Evolutionary conservation across 2,329 filamentous ascomycete species (phyloP).

Genomic region (Xylariaceae sp.): DNA sequence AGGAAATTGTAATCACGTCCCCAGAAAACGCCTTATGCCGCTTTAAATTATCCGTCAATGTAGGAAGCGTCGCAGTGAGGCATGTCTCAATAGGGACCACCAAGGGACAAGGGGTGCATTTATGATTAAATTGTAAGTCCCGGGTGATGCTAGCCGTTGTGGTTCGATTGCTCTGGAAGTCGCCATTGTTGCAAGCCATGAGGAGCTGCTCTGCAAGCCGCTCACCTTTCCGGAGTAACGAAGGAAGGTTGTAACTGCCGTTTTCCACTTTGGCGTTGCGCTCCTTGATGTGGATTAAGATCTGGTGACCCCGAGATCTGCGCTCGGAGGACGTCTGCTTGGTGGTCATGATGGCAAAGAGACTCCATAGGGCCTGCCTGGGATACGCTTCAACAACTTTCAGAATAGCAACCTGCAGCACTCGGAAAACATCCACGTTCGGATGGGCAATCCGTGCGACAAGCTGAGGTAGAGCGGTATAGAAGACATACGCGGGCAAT

Average conservation of each 20-base stretch:
- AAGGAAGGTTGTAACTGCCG: constrained; percentile 57
- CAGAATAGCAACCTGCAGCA: constrained; percentile 73
- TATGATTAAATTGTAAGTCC: constrained; percentile 80
- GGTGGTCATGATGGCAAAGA: constrained; percentile 82
- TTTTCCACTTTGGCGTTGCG: constrained; percentile 50
- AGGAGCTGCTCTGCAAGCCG: constrained; percentile 79
- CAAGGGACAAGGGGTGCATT: constrained; percentile 73
- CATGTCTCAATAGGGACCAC: constrained; percentile 87
- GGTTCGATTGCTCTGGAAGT: constrained; percentile 64
- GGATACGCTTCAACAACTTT: constrained; percentile 86
- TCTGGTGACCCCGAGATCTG: constrained; percentile 47
- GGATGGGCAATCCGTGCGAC: constrained; percentile 93
- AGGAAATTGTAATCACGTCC: constrained; percentile 76
- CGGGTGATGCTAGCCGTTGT: constrained; percentile 68
- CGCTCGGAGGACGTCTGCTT: constrained; percentile 63
- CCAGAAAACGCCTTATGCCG: constrained; percentile 83
- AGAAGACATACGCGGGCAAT: constrained; percentile 73
- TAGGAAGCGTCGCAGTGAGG: constrained; percentile 76
- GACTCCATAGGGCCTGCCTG: constrained; percentile 84
- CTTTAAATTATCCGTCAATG: constrained; percentile 64
- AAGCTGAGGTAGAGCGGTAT: constrained; percentile 82
- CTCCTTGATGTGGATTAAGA: constrained; percentile 48
- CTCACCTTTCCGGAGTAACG: constrained; percentile 72
- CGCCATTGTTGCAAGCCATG: constrained; percentile 71
- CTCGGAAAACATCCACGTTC: constrained; percentile 69